Evolutionary conservation across 139 green algal species (phyloP), one percentile per base, ranked within the genome.

Genomic region (Tetradesmus obliquus): DNA sequence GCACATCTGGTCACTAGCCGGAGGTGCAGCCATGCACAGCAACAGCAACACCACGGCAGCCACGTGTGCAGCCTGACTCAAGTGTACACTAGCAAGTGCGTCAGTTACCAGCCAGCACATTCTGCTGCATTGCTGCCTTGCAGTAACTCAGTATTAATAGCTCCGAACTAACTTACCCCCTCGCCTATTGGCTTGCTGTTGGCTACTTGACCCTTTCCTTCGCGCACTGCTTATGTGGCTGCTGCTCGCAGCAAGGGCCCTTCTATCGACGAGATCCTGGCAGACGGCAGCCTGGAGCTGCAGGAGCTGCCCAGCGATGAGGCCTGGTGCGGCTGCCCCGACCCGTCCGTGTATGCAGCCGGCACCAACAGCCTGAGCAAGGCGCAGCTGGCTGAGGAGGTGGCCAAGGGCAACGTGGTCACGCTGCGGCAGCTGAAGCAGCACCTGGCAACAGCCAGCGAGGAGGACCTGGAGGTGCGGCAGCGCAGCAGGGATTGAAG

Each of bases 271-370:
- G 51, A 84, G 82, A 19, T 72, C 5, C 51, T 76, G 54, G 81
- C 55, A 57, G 53, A 58, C 19, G 86, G 86, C n/a, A 17, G 24
- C 8, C 84, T 84, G 55, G 51, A 90, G 45, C 6, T 90, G 51
- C 10, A 71, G 54, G 66, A 84, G 22, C 22, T 89, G 82, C 89
- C 89, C 6, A 89, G 82, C 66, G 89, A 92, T 32, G 89, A 92
- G 82, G 66, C 69, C 9, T 92, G 89, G 89, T 92, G 74, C 76
- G 89, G 89, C 89, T 83, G n/a, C 12, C 89, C 89, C 24, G 89
- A 92, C 82, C 82, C 89, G 6, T 10, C 53, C 3, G 51, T 89
- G 8, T 92, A 92, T 32, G 62, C 51, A 20, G 32, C 57, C 3
- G 89, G 89, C 89, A 92, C 89, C 45, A 89, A 89, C 60, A 17